Conservation (phyloP, 352 stramenopile species). For the Phytophthora melonis region DNA sequence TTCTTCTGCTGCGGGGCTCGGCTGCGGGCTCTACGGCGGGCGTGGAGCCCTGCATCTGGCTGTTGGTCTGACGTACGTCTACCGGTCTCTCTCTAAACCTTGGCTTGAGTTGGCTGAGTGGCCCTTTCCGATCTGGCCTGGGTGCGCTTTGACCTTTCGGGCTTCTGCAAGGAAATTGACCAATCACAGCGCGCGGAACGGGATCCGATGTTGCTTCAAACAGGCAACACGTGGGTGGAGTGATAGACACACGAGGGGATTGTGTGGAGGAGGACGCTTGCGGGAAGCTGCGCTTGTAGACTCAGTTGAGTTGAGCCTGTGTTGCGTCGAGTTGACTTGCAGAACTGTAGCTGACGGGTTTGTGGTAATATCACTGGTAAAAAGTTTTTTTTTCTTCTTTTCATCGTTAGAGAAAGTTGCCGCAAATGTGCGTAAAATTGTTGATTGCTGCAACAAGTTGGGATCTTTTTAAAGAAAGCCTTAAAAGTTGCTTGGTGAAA, state of each 20-base stretch:
- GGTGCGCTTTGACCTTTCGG: slow-evolving; percentile 23
- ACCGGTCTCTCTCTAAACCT: background rate
- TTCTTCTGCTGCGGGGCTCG: slow-evolving; percentile 1
- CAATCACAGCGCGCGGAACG: slow-evolving; percentile 29
- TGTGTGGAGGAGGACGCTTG: background rate
- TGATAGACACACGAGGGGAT: background rate
- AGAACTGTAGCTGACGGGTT: background rate
- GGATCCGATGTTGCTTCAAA: background rate
- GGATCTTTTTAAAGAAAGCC: no score
- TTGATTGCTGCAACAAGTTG: no score
- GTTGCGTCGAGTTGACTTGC: background rate
- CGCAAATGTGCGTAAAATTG: no score
- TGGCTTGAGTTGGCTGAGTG: background rate
- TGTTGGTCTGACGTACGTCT: slow-evolving; percentile 1
- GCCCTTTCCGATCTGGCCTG: slow-evolving; percentile 37
- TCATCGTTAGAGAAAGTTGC: no score
- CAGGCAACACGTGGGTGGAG: background rate
- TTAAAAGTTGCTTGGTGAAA: no score
- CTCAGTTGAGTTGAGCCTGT: background rate
- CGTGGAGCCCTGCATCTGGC: slow-evolving; percentile 4
- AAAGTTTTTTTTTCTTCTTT: no score
- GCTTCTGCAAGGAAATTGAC: slow-evolving; percentile 19
- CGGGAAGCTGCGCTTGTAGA: background rate
- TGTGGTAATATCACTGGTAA: no score
- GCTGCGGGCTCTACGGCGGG: background rate